These are phyloP conservation scores for Diaporthe longicolla DNA, from an alignment of 2,329 filamentous ascomycete genomes.

Conservation along the genomic window DNA sequence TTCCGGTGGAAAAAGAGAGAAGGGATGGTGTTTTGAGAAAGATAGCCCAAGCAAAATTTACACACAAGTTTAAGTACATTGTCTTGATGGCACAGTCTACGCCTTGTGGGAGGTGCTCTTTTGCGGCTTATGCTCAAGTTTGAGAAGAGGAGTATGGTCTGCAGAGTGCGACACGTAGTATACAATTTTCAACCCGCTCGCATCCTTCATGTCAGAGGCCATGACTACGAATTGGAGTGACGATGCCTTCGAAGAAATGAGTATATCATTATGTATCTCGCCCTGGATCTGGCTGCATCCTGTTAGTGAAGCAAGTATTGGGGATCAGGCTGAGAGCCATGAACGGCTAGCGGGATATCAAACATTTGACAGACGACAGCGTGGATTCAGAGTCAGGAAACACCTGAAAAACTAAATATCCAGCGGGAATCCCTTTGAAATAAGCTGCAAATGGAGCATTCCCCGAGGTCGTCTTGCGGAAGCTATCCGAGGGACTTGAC, in stretches of 20 bases:
- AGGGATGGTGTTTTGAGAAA: conserved; percentile 21
- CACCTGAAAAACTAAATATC: background rate
- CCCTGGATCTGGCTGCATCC: background rate
- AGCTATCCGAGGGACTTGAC: background rate
- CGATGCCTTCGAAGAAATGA: background rate
- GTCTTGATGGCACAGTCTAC: background rate
- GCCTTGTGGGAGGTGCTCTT: background rate
- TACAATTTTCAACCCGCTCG: no score
- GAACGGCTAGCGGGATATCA: background rate
- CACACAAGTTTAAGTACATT: conserved; percentile 11
- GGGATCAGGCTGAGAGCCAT: background rate
- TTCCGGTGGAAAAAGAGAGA: conserved; percentile 6
- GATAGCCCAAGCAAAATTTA: conserved; percentile 16
- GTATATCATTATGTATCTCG: background rate
- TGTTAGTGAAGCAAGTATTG: background rate
- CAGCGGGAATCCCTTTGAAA: background rate
- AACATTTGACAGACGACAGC: background rate
- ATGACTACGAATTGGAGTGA: background rate
- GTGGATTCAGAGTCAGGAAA: no score
- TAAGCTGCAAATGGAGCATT: background rate
- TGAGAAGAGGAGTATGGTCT: background rate
- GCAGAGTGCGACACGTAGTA: background rate
- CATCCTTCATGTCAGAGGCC: no score
- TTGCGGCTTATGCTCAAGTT: background rate
- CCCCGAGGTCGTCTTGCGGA: background rate